These are phyloP conservation scores for Tolypocladium ovalisporum DNA, from an alignment of 2,329 filamentous ascomycete genomes.

Conservation along the genomic window DNA sequence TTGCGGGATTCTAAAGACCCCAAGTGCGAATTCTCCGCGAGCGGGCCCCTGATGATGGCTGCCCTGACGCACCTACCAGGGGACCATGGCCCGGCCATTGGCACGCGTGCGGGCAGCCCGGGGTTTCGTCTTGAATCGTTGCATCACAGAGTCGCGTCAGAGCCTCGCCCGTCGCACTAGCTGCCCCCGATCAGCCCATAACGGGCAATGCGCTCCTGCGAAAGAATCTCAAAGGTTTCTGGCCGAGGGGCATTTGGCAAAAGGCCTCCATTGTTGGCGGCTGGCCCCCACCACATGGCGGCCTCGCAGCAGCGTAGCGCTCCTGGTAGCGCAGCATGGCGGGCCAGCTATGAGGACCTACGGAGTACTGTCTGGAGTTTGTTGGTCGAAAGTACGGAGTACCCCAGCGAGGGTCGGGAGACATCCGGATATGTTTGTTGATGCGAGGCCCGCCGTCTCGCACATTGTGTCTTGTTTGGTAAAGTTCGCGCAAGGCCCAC, in stretches of 20 bases:
- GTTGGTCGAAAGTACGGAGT: background rate
- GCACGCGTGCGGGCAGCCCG: background rate
- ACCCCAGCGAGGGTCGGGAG: background rate
- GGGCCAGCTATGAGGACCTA: background rate
- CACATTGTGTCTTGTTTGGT: background rate
- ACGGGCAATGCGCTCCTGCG: background rate
- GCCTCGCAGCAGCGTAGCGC: background rate
- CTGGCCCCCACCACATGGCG: background rate
- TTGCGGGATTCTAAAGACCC: background rate
- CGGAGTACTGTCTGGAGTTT: background rate
- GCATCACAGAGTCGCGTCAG: background rate
- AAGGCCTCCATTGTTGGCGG: background rate
- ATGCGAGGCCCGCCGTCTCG: background rate
- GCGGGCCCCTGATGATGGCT: background rate
- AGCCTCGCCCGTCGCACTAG: background rate
- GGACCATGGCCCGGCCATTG: background rate
- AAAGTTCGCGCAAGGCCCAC: background rate
- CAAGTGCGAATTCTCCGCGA: background rate
- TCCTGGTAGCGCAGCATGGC: background rate
- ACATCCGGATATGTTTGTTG: background rate
- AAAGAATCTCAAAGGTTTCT: background rate
- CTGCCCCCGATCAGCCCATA: background rate
- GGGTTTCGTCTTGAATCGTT: background rate
- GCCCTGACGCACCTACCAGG: background rate
- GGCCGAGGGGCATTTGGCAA: background rate